Percentiles rank a stretch among this genome's conserved stretches.
Evolutionary conservation across 1,284 basidiomycete species (phyloP).

Genomic region (Caloboletus firmus): DNA sequence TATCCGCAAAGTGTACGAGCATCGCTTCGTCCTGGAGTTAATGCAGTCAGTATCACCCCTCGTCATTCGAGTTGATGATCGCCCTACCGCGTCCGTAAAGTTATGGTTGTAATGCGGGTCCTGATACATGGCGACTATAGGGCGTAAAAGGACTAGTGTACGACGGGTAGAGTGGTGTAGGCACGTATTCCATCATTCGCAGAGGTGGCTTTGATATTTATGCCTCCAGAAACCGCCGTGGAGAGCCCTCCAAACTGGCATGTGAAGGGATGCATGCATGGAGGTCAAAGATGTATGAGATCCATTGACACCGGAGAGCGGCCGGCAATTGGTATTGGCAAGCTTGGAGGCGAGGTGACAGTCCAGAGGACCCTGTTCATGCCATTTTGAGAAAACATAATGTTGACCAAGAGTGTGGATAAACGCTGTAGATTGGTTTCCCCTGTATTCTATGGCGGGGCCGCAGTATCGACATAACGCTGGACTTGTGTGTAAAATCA

Average conservation of each 20-base stretch:
- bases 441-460: constrained; percentile 12
- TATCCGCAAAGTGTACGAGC: constrained; percentile 1
- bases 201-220: constrained; percentile 23
- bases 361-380: constrained; percentile 10
- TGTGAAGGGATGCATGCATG: constrained; percentile 20
- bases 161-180: background rate
- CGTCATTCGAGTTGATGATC: background rate
- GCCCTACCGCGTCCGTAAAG: constrained; percentile 22
- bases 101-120: constrained; percentile 1
- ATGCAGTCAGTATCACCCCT: constrained; percentile 3
- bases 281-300: constrained; percentile 14
- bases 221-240: constrained; percentile 12
- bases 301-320: constrained; percentile 17
- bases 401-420: constrained; percentile 1
- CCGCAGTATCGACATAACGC: constrained; percentile 2
- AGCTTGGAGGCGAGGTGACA: constrained; percentile 4
- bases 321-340: constrained; percentile 15
- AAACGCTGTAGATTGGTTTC: background rate
- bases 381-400: constrained; percentile 7
- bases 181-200: constrained; percentile 1
- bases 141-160: background rate
- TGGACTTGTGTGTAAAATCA: constrained; percentile 1
- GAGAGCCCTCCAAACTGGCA: constrained; percentile 25
- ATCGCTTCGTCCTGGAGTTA: constrained; percentile 7
- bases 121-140: constrained; percentile 7